Evolutionary conservation across 1,139 yeast genomes (phyloP), one percentile per base, ranked within the genome.

Genomic region (Hansenula lynferdii): DNA sequence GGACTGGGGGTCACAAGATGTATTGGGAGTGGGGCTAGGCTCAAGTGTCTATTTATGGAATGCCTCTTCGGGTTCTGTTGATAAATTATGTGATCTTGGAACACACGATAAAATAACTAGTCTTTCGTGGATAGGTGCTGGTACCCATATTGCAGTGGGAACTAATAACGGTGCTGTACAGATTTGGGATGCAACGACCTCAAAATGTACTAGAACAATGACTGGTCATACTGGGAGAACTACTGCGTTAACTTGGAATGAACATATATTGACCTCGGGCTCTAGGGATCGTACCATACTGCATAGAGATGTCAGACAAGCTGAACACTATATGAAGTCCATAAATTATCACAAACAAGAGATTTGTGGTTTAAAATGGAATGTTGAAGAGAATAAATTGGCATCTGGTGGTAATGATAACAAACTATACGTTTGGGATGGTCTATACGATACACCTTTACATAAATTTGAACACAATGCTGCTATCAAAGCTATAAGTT

Each of bases 331-430:
- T 58, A 77, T 86, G 50, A 77, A 80, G 45, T 73, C 77, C 47
- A 68, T 92, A 33, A 81, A 78, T 34, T 70, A 76, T 28, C 98
- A 94, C 61, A 77, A 81, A 40, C 98, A 92, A 62, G 98, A 94
- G 61, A 95, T 92, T 26, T 92, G 98, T 65, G 99, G 99, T 2
- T 70, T 92, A 47, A 80, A 80, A 56, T 92, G 99, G 99, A 90
- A 89, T 55, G 72, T 77, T 3, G 95, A 86, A 40, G 95, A 86
- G 51, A 85, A 84, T 55, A 85, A 83, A 54, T 67, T 89, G 35
- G 97, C 96, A 0, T 80, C 92, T 28, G 97, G 97, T 23, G 96
- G 97, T 24, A 92, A 92, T 57, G 98, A 92, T 61, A 92, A 92
- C 58, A 77, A 78, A 50, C 69, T 87, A 23, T 75, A 76, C 49